Percentiles rank a stretch among this genome's conserved stretches.
Conservation (phyloP, 345 rosid genomes). For the Aethionema arabicum region DNA sequence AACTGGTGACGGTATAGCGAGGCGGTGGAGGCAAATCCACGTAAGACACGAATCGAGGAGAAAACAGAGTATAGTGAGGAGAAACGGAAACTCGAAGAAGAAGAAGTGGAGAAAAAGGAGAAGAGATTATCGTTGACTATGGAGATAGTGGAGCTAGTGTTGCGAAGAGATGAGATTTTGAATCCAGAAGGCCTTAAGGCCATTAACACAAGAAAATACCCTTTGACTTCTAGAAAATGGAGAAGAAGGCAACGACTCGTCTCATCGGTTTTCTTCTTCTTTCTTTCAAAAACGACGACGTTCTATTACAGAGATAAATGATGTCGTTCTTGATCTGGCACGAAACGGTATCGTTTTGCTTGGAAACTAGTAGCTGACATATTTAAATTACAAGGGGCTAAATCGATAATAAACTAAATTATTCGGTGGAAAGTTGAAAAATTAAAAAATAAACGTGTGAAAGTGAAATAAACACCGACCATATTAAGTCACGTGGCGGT, state of each 20-base stretch:
- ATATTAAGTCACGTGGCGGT: background rate
- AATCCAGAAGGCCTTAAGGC: conserved; percentile 56
- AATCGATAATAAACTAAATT: background rate
- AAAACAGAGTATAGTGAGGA: background rate
- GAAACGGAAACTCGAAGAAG: background rate
- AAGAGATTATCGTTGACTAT: background rate
- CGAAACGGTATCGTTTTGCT: no score
- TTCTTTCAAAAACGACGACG: background rate
- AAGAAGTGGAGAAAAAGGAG: conserved; percentile 4
- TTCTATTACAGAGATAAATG: no score
- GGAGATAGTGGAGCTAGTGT: background rate
- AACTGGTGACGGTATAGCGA: conserved; percentile 20
- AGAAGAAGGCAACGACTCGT: conserved; percentile 6
- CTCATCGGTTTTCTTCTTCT: background rate
- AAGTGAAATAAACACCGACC: background rate
- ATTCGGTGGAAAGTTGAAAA: background rate
- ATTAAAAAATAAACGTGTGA: background rate
- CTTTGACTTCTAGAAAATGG: no score
- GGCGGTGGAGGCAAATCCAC: conserved; percentile 29
- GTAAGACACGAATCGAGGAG: no score
- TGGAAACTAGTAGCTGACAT: background rate
- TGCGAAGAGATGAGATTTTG: conserved; percentile 26
- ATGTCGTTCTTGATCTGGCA: no score
- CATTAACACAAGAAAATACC: conserved; percentile 31
- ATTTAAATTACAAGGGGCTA: background rate